Conservation (phyloP, 1,139 yeast genomes). For the Debaryomyces singareniensis region DNA sequence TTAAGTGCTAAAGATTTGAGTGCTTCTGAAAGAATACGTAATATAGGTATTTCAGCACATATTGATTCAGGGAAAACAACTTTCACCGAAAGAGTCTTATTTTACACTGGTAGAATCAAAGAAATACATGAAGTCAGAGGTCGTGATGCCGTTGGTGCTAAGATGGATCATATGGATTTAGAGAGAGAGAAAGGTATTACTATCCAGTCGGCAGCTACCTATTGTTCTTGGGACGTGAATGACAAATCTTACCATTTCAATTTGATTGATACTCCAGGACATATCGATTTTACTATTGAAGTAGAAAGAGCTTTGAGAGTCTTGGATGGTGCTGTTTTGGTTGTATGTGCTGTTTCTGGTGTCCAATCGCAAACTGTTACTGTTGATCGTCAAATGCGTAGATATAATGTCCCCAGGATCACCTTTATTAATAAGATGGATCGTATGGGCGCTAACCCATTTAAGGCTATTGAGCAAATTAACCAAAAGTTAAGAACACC, state of each 20-base stretch:
- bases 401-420: conserved; percentile 94
- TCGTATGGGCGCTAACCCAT: conserved; percentile 98
- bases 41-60: conserved; percentile 97
- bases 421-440: conserved; percentile 98
- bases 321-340: conserved; percentile 95
- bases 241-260: conserved; percentile 73
- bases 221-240: conserved; percentile 90
- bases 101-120: conserved; percentile 94
- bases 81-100: conserved; percentile 93
- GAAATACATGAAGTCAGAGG: conserved; percentile 99
- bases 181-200: conserved; percentile 96
- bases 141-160: conserved; percentile 96
- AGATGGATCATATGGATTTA: conserved; percentile 90
- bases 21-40: conserved; percentile 62
- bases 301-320: conserved; percentile 97
- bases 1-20: conserved; percentile 54
- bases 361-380: conserved; percentile 98
- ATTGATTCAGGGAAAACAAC: conserved; percentile 79
- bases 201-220: conserved; percentile 97
- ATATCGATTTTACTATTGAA: conserved; percentile 96
- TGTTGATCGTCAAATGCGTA: conserved; percentile 97
- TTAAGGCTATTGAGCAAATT: conserved; percentile 88
- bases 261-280: conserved; percentile 96
- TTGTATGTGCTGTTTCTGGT: conserved; percentile 97
- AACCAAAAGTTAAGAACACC: conserved; percentile 82